Base-by-base conservation (phyloP, 2,329 filamentous ascomycete species). In the Chaetomium olivaceum region DNA sequence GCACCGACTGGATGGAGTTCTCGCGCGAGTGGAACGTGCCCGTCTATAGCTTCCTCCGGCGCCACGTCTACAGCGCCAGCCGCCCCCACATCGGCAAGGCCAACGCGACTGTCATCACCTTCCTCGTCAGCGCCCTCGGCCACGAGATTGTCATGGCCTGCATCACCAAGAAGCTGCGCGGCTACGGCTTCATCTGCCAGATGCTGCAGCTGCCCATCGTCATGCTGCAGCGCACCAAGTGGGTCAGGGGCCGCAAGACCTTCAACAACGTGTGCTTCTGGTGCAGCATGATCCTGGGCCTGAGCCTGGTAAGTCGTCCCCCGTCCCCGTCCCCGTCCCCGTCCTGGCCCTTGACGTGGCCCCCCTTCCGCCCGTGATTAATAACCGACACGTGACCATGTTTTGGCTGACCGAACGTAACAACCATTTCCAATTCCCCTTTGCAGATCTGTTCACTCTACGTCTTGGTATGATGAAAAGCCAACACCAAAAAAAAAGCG, bases 61-160 rank as follows among this genome's bases (percentile, higher is more conserved):
- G 95, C 27, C 95, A 99, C 78, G 94, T 99, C 69, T 99, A 98
- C 79, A 90, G 88, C 64, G 93, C 93, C 1, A 91, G 89, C 14
- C 84, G 91, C 11, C 87, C 89, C 14, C 88, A 90, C 71, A 89
- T 96, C 73, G 93, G 92, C 23, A 87, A 89, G 64, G 83, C 85
- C 19, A 82, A 90, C 64, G 93, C 95, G 29, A 98, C 93, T 29
- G 80, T 93, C 67, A 91, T 97, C 71, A 98, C 95, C 0, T 98
- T 99, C 75, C 80, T 98, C 64, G 90, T 98, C 73, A 93, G 89
- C 66, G 92, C 95, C 43, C 75, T 96, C 25, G 93, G 92, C 19
- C 95, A 98, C 76, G 95, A 99, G 78, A 85, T 99, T 64, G 91
- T 99, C 73, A 96, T 99, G 91, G 93, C 91, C 8, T 98, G 94